A percentile compares a stretch with the other conserved stretches of the same genome.
Conservation (phyloP, 2,329 filamentous ascomycete species). For the Gnomoniopsis sp. region DNA sequence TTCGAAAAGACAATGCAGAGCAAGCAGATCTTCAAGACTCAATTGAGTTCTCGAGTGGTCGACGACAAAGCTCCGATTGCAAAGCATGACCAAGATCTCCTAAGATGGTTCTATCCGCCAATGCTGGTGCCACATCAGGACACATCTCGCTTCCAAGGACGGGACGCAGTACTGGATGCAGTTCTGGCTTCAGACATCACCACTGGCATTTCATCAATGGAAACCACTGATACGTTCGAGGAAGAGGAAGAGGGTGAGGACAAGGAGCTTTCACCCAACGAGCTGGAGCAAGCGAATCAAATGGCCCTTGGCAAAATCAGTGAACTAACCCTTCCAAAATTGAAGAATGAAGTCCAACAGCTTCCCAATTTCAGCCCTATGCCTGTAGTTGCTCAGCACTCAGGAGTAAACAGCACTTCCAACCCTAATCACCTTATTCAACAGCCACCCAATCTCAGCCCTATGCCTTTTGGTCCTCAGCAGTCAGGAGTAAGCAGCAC, state of each 20-base stretch:
- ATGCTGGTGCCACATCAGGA: conserved; percentile 48
- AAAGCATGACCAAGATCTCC: conserved; percentile 52
- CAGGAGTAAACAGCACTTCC: too few species aligned
- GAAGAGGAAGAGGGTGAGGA: conserved; percentile 64
- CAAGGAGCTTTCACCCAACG: conserved; percentile 55
- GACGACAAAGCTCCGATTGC: conserved; percentile 78
- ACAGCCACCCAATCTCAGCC: not conserved
- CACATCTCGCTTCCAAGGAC: conserved; percentile 51
- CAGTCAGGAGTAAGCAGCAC: too few species aligned
- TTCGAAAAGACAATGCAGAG: conserved; percentile 75
- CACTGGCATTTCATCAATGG: conserved; percentile 51
- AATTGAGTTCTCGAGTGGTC: conserved; percentile 74
- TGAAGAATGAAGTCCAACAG: not conserved
- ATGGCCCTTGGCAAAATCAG: conserved; percentile 23
- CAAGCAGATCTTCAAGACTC: conserved; percentile 75
- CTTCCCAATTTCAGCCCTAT: not conserved
- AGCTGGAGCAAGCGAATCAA: conserved; percentile 51
- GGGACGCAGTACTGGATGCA: conserved; percentile 59
- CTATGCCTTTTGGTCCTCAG: not conserved
- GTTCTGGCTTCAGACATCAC: conserved; percentile 37
- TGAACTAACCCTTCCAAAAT: not conserved
- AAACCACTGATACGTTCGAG: conserved; percentile 70
- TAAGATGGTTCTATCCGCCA: conserved; percentile 59
- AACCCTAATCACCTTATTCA: too few species aligned
- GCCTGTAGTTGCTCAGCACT: not conserved